Evolutionary conservation across 2,329 filamentous ascomycete species (phyloP), one percentile per base, ranked within the genome.

Genomic region (Daldinia sp.): DNA sequence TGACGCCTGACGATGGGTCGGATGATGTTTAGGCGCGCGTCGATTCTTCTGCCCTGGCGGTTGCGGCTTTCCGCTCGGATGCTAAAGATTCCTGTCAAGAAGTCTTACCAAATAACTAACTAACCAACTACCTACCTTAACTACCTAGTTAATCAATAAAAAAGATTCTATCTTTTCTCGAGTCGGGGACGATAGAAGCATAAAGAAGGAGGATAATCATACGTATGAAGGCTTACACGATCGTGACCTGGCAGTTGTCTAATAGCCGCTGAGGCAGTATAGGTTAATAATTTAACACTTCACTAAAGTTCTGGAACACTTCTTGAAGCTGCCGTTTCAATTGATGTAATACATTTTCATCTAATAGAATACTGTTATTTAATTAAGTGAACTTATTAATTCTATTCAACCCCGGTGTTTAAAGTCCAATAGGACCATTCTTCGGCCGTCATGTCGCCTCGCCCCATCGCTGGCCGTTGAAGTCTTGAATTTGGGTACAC

Each of bases 191-290:
- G 39, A 44, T 46, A 33, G n/a, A 65, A 37, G 65, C 62, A 68
- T 65, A 61, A 73, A 6, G 28, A 71, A 64, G 67, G 63, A 69
- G 65, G 67, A 60, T n/a, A 58, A 72, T 73, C 71, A 72, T 58
- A 73, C 70, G 65, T 59, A 59, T 59, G 53, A 44, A 35, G 68
- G 53, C 63, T 65, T 57, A 54, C 55, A 37, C 55, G 41, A 53
- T 20, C 26, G 39, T 60, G 53, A 51, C 30, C 37, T 61, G 56
- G 56, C 56, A 44, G 56, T 23, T 18, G 33, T 35, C 65, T 63
- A 67, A 60, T 64, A 70, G 59, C 68, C 69, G 71, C 71, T 60
- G 55, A 63, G 63, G 58, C 54, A 68, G 18, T 33, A 51, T 39
- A 39, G 35, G 26, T n/a, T n/a, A 51, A 51, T n/a, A 9, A 30